Evolutionary conservation across 169 alveolate genomes (phyloP).

Genomic region (Babesia caballi): DNA sequence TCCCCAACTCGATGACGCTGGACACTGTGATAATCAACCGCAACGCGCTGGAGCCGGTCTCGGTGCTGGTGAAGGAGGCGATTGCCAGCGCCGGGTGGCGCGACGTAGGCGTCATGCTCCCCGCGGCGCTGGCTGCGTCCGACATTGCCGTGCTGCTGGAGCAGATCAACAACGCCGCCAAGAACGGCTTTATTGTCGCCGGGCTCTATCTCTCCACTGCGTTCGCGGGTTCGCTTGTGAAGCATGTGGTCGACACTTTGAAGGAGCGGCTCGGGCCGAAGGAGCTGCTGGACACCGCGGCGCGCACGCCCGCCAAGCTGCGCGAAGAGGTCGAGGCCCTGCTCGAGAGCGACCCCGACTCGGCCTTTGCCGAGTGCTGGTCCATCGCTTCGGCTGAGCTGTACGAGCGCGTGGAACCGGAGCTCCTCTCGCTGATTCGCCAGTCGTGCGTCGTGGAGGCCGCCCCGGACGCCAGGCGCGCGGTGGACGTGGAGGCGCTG

Average conservation of each 20-base stretch:
- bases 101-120: constrained; percentile 48
- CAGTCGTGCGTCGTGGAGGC: background rate
- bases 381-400: constrained; percentile 18
- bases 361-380: constrained; percentile 14
- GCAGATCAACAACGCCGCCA: constrained; percentile 27
- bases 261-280: constrained; percentile 23
- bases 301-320: background rate
- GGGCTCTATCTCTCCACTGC: constrained; percentile 36
- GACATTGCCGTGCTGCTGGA: constrained; percentile 18
- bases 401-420: background rate
- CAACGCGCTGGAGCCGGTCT: constrained; percentile 42
- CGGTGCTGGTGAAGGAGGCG: constrained; percentile 59
- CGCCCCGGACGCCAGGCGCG: background rate
- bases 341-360: background rate
- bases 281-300: background rate
- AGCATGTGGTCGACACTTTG: constrained; percentile 20
- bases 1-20: constrained; percentile 25
- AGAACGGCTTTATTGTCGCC: constrained; percentile 36
- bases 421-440: background rate
- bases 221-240: constrained; percentile 27
- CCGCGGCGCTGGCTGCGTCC: constrained; percentile 12
- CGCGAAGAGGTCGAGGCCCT: background rate
- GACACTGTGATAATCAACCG: constrained; percentile 37
- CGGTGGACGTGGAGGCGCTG: background rate
- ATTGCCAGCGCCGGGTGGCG: constrained; percentile 47